A percentile compares a stretch with the other conserved stretches of the same genome.
These are phyloP conservation scores for Actinomortierella ambigua DNA, from an alignment of 371 early-diverging fungal genomes.

Conservation along the genomic window DNA sequence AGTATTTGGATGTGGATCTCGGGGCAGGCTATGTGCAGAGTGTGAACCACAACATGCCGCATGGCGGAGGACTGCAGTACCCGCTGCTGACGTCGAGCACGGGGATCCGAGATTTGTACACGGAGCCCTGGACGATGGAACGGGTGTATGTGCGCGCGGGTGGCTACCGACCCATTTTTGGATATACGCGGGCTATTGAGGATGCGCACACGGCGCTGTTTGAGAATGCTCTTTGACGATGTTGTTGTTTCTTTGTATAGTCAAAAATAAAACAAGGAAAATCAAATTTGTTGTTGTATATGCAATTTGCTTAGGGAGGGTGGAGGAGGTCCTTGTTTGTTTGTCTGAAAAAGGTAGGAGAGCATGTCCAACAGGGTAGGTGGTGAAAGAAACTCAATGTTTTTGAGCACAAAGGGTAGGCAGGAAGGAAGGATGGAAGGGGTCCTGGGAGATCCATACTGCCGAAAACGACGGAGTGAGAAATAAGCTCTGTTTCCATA, in stretches of 20 bases:
- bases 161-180: conserved; percentile 59
- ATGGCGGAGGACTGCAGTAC: conserved; percentile 41
- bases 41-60: conserved; percentile 45
- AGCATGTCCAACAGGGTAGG: not conserved
- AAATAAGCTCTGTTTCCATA: no score
- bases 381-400: not conserved
- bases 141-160: conserved; percentile 57
- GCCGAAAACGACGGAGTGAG: no score
- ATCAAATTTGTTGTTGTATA: not conserved
- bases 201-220: conserved; percentile 57
- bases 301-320: no score
- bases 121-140: conserved; percentile 24
- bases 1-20: conserved; percentile 54
- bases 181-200: conserved; percentile 58
- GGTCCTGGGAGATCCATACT: no score
- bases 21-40: conserved; percentile 43
- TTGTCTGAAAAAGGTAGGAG: not conserved
- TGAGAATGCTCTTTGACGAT: not conserved
- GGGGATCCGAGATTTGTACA: conserved; percentile 61
- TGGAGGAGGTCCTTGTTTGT: no score
- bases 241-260: not conserved
- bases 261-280: no score
- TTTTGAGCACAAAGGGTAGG: no score
- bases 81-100: conserved; percentile 49
- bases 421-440: no score